phyloP scores from a whole-genome alignment of 1,284 basidiomycete genomes.

The Trichosporon coremiiforme region DNA sequence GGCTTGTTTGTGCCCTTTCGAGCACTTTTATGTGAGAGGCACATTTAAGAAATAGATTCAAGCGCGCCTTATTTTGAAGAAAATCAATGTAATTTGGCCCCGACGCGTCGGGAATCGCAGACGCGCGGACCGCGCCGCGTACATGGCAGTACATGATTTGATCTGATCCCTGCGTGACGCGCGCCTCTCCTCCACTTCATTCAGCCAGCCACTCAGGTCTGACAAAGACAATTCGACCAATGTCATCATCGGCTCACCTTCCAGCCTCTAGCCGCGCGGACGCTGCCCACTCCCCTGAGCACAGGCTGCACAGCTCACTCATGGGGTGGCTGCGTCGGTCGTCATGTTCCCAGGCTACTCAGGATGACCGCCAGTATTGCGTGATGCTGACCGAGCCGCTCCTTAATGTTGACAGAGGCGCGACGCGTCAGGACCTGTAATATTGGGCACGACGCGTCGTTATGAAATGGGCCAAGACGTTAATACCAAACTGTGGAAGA shows the following conservation, averaged over 20 bases:
- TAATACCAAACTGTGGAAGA: too few relatives aligned
- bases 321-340: not conserved
- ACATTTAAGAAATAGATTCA: not conserved
- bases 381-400: not conserved
- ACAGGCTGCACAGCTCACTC: not conserved
- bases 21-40: not conserved
- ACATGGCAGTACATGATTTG: constrained; percentile 10
- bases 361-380: not conserved
- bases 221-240: not conserved
- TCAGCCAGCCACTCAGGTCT: constrained; percentile 19
- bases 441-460: too few relatives aligned
- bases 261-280: not conserved
- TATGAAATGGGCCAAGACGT: too few relatives aligned
- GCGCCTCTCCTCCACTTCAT: not conserved
- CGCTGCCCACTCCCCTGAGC: constrained; percentile 1
- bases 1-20: not conserved
- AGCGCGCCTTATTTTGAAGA: not conserved
- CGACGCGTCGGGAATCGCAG: not conserved
- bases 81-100: constrained; percentile 12
- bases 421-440: not conserved
- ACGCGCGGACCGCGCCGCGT: not conserved
- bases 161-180: not conserved
- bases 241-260: constrained; percentile 9
- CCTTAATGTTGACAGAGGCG: not conserved
- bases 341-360: constrained; percentile 6